These are phyloP conservation scores for Pleurotus sapidus DNA, from an alignment of 768 basidiomycete species.

Conservation along the genomic window DNA sequence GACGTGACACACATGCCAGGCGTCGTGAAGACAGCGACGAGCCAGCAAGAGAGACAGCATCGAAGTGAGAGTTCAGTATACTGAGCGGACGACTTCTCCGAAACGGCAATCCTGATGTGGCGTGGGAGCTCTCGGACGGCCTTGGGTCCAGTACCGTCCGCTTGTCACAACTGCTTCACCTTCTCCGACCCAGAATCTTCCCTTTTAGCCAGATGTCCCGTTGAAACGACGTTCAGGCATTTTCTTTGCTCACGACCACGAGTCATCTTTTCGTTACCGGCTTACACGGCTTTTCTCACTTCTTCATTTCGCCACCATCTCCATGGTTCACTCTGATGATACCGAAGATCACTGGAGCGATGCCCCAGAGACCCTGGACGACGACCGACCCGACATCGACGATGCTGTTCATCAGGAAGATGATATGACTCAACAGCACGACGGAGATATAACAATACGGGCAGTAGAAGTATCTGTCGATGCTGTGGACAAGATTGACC, in stretches of 20 bases:
- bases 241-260: background rate
- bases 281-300: conserved; percentile 7
- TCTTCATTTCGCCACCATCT: conserved; percentile 1
- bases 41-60: background rate
- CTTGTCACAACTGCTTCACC: background rate
- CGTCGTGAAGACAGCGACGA: conserved; percentile 17
- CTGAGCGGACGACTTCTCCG: too few relatives aligned
- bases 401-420: conserved; percentile 20
- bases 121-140: too few relatives aligned
- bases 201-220: background rate
- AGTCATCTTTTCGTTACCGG: conserved; percentile 3
- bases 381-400: conserved; percentile 20
- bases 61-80: too few relatives aligned
- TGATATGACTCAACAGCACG: conserved; percentile 17
- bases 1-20: conserved; percentile 11
- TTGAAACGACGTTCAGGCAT: background rate
- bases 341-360: conserved; percentile 36
- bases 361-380: conserved; percentile 32
- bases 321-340: conserved; percentile 22
- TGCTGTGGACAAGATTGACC: conserved; percentile 20
- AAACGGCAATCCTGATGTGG: too few relatives aligned
- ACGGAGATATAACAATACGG: conserved; percentile 17
- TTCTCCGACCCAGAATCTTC: background rate
- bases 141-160: too few relatives aligned
- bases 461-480: conserved; percentile 23